Conservation (phyloP, 179 eudicot genomes). For the Actinidia polygama region DNA sequence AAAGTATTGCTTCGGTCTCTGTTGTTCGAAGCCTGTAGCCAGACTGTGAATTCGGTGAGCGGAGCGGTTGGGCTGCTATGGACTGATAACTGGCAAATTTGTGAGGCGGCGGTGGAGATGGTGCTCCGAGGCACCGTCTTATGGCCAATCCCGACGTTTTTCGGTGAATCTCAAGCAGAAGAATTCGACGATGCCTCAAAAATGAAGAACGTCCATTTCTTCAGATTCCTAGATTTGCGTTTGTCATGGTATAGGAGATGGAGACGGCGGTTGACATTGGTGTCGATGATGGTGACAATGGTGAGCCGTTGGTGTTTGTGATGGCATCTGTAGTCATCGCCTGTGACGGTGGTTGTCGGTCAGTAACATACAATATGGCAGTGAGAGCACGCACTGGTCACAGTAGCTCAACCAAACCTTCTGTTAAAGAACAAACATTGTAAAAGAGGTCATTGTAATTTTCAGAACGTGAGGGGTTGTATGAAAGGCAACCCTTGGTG, state of each 20-base stretch:
- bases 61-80: constrained; percentile 57
- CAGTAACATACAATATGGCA: too few relatives aligned
- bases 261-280: too few relatives aligned
- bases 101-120: constrained; percentile 52
- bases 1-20: constrained; percentile 43
- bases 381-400: too few relatives aligned
- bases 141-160: constrained; percentile 23
- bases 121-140: constrained; percentile 45
- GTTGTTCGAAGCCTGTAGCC: constrained; percentile 53
- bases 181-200: constrained; percentile 13
- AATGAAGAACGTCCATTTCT: constrained; percentile 18
- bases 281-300: too few relatives aligned
- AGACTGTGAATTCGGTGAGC: constrained; percentile 53
- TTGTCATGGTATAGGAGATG: neutral
- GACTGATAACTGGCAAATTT: constrained; percentile 55
- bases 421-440: too few relatives aligned
- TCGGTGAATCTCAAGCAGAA: neutral
- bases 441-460: too few relatives aligned
- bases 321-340: too few relatives aligned
- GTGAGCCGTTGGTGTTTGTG: too few relatives aligned
- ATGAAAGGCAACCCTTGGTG: too few relatives aligned
- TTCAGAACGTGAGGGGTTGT: too few relatives aligned
- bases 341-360: too few relatives aligned
- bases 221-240: constrained; percentile 16
- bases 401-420: too few relatives aligned